phyloP scores from a whole-genome alignment of 2,329 filamentous ascomycete species.

The Verticillium dahliae region DNA sequence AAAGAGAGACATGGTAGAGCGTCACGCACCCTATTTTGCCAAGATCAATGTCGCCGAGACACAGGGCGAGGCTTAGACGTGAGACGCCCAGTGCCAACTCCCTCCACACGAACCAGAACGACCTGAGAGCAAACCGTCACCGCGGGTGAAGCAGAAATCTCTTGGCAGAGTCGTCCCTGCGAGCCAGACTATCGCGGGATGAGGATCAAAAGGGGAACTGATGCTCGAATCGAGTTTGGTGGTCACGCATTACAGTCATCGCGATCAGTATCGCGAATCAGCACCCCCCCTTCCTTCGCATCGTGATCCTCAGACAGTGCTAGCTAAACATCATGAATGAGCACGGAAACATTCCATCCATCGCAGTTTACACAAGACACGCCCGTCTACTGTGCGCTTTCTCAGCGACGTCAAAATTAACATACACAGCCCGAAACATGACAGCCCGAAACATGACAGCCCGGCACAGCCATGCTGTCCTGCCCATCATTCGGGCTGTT shows the following conservation, averaged over 20 bases:
- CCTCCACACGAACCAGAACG: neutral
- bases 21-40: neutral
- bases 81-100: neutral
- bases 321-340: neutral
- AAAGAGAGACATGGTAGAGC: neutral
- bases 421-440: neutral
- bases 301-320: too few relatives aligned
- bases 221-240: neutral
- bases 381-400: neutral
- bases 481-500: neutral
- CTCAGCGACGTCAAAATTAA: neutral
- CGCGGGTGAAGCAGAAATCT: neutral
- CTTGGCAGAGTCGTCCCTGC: neutral
- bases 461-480: neutral
- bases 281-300: neutral
- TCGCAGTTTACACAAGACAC: neutral
- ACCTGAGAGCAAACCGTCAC: too few relatives aligned
- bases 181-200: neutral
- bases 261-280: neutral
- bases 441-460: neutral
- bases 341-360: neutral
- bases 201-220: neutral
- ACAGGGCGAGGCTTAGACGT: neutral
- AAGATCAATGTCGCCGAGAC: neutral
- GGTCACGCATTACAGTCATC: neutral